Evolutionary conservation across 768 basidiomycete species (phyloP).

Genomic region (Phallus indusiatus): DNA sequence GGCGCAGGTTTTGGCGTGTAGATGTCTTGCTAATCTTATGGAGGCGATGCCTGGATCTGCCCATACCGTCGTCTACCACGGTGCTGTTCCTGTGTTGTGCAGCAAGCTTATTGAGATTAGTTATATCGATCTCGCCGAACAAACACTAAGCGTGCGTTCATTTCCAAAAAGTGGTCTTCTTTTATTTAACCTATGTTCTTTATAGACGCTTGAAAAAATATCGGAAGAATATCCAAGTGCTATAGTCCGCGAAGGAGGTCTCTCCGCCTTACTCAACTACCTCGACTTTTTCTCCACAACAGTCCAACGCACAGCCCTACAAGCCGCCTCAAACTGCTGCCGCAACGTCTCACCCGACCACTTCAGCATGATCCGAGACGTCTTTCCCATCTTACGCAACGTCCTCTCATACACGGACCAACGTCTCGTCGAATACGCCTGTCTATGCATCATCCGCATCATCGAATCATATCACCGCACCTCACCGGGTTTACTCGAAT

Average conservation of each 20-base stretch:
- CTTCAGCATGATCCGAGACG: constrained; percentile 79
- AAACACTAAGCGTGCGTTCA: constrained; percentile 85
- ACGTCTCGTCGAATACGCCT: constrained; percentile 94
- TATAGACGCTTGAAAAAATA: constrained; percentile 93
- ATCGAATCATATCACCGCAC: constrained; percentile 87
- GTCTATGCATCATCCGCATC: constrained; percentile 87
- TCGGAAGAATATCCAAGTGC: constrained; percentile 95
- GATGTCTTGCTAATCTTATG: constrained; percentile 96
- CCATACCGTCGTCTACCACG: constrained; percentile 96
- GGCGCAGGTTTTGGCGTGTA: constrained; percentile 91
- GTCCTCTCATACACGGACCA: constrained; percentile 90
- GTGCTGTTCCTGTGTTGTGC: constrained; percentile 96
- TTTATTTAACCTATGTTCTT: constrained; percentile 10
- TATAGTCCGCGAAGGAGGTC: constrained; percentile 91
- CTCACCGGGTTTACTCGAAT: constrained; percentile 78
- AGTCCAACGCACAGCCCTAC: constrained; percentile 92
- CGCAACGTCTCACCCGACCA: constrained; percentile 84
- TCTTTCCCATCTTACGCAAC: constrained; percentile 89
- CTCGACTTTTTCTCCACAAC: constrained; percentile 98
- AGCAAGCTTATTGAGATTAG: constrained; percentile 95
- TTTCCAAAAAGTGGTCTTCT: constrained; percentile 8
- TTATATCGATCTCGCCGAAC: constrained; percentile 96
- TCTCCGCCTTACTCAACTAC: constrained; percentile 87
- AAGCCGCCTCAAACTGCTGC: constrained; percentile 96
- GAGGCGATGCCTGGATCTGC: constrained; percentile 96